A percentile compares a stretch with the other conserved stretches of the same genome.
Conservation (phyloP, 2,329 filamentous ascomycete species). For the Scolecobasidium constrictum region DNA sequence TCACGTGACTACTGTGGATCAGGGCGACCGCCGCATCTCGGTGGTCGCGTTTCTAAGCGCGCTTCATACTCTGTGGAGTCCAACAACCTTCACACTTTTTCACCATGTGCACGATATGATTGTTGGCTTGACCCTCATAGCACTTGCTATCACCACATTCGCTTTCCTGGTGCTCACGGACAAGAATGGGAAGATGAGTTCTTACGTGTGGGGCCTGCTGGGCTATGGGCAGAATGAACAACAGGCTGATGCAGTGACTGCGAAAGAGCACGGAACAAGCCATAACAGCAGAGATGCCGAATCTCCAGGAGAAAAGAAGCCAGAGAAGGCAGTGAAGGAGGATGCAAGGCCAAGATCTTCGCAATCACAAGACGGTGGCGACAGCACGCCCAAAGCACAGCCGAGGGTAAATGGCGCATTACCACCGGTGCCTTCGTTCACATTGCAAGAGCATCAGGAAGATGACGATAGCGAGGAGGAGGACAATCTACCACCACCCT, state of each 20-base stretch:
- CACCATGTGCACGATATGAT: not conserved
- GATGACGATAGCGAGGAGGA: constrained; percentile 20
- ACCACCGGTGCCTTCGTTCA: constrained; percentile 19
- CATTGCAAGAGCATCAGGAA: constrained; percentile 18
- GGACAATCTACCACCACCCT: constrained; percentile 27
- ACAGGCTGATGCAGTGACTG: not conserved
- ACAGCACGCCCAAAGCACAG: constrained; percentile 11
- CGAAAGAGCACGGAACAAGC: not conserved
- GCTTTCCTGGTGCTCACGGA: not conserved
- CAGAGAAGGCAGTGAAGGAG: not conserved
- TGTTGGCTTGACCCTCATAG: not conserved
- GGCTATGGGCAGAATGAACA: not conserved
- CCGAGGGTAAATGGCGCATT: constrained; percentile 5
- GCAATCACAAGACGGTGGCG: not conserved
- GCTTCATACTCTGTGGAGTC: no score
- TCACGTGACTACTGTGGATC: no score
- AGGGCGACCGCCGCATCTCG: no score
- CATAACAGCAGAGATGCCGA: not conserved
- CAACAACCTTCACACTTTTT: no score
- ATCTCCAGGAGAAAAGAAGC: not conserved
- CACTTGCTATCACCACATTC: constrained; percentile 1
- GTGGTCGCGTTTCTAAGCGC: no score
- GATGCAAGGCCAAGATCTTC: not conserved
- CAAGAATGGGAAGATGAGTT: not conserved
- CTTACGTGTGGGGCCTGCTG: not conserved